Evolutionary conservation across 257 asterid species (phyloP).

Genomic region (Voacanga thouarsii): DNA sequence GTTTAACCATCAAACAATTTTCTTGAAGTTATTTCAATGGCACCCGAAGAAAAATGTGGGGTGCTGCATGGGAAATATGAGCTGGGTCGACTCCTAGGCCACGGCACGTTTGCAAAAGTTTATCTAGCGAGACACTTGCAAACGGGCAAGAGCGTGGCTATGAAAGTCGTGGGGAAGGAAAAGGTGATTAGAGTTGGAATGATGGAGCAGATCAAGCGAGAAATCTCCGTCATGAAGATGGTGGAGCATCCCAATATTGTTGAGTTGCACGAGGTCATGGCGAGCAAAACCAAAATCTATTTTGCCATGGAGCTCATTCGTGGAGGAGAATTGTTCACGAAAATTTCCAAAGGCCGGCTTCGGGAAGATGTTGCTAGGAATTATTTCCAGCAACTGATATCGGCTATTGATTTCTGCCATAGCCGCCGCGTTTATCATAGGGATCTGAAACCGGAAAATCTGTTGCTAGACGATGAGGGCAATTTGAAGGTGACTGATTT

Average conservation of each 20-base stretch:
- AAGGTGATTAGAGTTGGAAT: slow-evolving; percentile 52
- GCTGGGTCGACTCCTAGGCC: slow-evolving; percentile 53
- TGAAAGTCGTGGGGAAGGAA: slow-evolving; percentile 55
- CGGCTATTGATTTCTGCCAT: slow-evolving; percentile 56
- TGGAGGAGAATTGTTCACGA: slow-evolving; percentile 52
- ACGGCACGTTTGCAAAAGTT: slow-evolving; percentile 60
- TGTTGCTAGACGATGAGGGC: slow-evolving; percentile 45
- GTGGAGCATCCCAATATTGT: slow-evolving; percentile 53
- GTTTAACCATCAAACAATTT: neutral
- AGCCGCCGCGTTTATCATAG: slow-evolving; percentile 57
- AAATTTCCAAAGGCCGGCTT: slow-evolving; percentile 41
- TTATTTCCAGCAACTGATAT: slow-evolving; percentile 49
- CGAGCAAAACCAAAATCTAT: slow-evolving; percentile 52
- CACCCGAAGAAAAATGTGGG: slow-evolving; percentile 55
- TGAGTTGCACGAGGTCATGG: slow-evolving; percentile 56
- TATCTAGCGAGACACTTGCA: slow-evolving; percentile 42
- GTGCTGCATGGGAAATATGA: slow-evolving; percentile 54
- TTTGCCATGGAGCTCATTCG: slow-evolving; percentile 50
- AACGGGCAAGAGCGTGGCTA: slow-evolving; percentile 47
- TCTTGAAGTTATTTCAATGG: slow-evolving; percentile 24
- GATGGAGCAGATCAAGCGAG: slow-evolving; percentile 63
- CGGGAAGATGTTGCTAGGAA: slow-evolving; percentile 48
- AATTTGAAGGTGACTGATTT: slow-evolving; percentile 53
- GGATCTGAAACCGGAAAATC: slow-evolving; percentile 49
- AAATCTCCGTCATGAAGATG: slow-evolving; percentile 57